These are phyloP conservation scores for Pseudogymnoascus sp. DNA, from an alignment of 2,329 filamentous ascomycete species.

Conservation along the genomic window DNA sequence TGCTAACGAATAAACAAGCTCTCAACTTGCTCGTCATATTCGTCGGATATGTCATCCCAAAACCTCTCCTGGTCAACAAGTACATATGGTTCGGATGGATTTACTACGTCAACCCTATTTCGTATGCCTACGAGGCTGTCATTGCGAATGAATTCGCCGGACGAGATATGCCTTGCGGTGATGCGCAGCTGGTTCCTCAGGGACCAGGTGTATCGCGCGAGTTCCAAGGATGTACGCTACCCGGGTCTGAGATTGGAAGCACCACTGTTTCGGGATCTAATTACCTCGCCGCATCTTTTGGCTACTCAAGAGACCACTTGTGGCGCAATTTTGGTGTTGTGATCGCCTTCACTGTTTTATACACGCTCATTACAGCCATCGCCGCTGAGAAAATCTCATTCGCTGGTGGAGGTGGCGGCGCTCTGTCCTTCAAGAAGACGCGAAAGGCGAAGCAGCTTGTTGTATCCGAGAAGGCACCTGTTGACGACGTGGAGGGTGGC, in stretches of 20 bases:
- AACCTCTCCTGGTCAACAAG: slow-evolving; percentile 27
- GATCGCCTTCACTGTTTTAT: slow-evolving; percentile 55
- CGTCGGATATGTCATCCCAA: slow-evolving; percentile 55
- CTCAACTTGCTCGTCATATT: slow-evolving; percentile 50
- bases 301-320: slow-evolving; percentile 48
- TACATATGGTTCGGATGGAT: slow-evolving; percentile 43
- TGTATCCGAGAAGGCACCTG: slow-evolving; percentile 36
- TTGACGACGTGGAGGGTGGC: slow-evolving; percentile 44
- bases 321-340: slow-evolving; percentile 56
- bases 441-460: slow-evolving; percentile 48
- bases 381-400: slow-evolving; percentile 65
- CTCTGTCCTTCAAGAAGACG: slow-evolving; percentile 63
- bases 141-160: slow-evolving; percentile 63
- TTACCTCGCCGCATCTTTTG: slow-evolving; percentile 47
- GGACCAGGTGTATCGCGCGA: slow-evolving; percentile 16
- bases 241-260: slow-evolving; percentile 46
- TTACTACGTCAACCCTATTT: slow-evolving; percentile 58
- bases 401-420: slow-evolving; percentile 53
- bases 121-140: slow-evolving; percentile 61
- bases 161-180: slow-evolving; percentile 43
- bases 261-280: slow-evolving; percentile 42
- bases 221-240: slow-evolving; percentile 55
- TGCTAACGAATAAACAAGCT: slow-evolving; percentile 12
- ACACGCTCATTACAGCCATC: slow-evolving; percentile 48
- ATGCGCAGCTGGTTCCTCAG: slow-evolving; percentile 41